Evolutionary conservation across 2,329 filamentous ascomycete species (phyloP), one percentile per base, ranked within the genome.

Genomic region (Pseudocercospora fijiensis): DNA sequence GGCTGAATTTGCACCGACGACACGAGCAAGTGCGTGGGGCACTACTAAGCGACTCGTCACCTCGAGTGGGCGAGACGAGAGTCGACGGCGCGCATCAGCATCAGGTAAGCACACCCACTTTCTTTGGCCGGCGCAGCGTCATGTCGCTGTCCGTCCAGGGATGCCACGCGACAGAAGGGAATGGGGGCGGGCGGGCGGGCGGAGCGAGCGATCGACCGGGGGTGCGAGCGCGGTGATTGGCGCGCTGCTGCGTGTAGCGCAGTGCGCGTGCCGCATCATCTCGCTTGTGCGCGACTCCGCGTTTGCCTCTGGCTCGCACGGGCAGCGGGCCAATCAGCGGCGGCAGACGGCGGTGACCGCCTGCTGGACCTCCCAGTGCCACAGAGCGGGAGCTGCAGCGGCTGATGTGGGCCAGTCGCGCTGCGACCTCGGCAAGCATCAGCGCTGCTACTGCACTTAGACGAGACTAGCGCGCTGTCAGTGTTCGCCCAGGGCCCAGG

Each of bases 201-300:
- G 28, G 53, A 56, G 53, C 53, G 53, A 41, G 53, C 53, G 53
- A 56, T 56, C 53, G 53, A 26, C 53, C n/a, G 53, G 18, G 28
- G 16, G 7, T 18, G 16, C 13, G 9, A 20, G 18, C 9, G 53
- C 24, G 27, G n/a, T 56, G 53, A 56, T 37, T 24, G 53, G 53
- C 24, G 27, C 8, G 51, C 13, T 33, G 26, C 16, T 11, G 27
- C 13, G 52, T 30, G 8, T 56, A 45, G 59, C 51, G 59, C 30
- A 22, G n/a, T 37, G 47, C 28, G 18, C 58, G 49, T 52, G 57
- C 57, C 22, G 45, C n/a, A 56, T 61, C 43, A 62, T 62, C 24
- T 62, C 60, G 52, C 60, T 62, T 49, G 60, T 45, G 30, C 37
- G 33, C 33, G n/a, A 37, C 26, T 30, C 47, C 37, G 33, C 33